A percentile compares a stretch with the other conserved stretches of the same genome.
Conservation (phyloP, 2,329 filamentous ascomycete genomes). For the Chaetomium sp. region DNA sequence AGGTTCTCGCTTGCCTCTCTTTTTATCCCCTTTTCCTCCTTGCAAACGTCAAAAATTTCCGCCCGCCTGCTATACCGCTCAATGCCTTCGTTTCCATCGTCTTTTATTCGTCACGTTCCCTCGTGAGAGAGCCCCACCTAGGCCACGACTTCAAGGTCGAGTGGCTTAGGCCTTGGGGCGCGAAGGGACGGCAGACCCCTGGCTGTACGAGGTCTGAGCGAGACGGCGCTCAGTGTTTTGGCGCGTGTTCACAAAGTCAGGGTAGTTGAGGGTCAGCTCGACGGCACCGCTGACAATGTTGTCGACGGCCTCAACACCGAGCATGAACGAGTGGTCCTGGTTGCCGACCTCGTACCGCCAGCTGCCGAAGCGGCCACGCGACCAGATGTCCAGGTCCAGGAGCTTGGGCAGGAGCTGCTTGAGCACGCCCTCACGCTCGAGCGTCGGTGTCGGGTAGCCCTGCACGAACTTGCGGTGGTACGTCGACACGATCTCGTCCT, state of each 20-base stretch:
- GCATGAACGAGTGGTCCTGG: slow-evolving; percentile 97
- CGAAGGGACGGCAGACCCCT: slow-evolving; percentile 8
- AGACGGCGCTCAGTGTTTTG: slow-evolving; percentile 61
- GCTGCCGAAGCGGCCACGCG: slow-evolving; percentile 92
- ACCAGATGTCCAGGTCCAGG: slow-evolving; percentile 85
- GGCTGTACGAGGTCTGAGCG: slow-evolving; percentile 41
- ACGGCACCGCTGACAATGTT: slow-evolving; percentile 83
- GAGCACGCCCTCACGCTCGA: slow-evolving; percentile 92
- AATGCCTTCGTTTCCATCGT: no score
- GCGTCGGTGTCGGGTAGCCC: slow-evolving; percentile 90
- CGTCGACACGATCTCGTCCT: slow-evolving; percentile 93
- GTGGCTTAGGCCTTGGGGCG: slow-evolving; percentile 4
- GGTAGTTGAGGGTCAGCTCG: slow-evolving; percentile 92
- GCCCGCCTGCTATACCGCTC: no score
- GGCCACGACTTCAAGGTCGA: neutral
- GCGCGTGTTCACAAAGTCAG: slow-evolving; percentile 84
- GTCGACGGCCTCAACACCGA: slow-evolving; percentile 89
- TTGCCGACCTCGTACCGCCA: slow-evolving; percentile 96
- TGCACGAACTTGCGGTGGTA: slow-evolving; percentile 98
- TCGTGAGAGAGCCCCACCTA: no score
- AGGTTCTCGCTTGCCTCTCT: no score
- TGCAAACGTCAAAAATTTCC: no score
- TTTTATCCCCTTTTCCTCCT: no score
- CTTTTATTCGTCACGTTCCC: no score
- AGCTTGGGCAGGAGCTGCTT: slow-evolving; percentile 90